These are phyloP conservation scores for Anisodus acutangulus DNA, from an alignment of 257 asterid genomes.

Conservation along the genomic window DNA sequence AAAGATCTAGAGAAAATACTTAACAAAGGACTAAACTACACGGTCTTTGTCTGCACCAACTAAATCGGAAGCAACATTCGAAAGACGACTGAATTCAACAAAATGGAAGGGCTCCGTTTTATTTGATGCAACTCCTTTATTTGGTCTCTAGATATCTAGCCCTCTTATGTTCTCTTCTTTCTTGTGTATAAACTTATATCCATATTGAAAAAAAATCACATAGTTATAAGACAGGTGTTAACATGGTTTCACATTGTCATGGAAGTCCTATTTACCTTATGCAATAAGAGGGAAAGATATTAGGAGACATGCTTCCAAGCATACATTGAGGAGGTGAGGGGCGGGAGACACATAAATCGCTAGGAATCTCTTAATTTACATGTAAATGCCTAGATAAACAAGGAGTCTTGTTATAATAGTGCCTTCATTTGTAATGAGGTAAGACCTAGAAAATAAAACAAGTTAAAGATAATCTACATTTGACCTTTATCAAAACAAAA, in stretches of 20 bases:
- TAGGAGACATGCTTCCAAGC: background rate
- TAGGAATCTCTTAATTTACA: background rate
- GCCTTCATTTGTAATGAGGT: background rate
- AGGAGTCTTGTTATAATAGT: background rate
- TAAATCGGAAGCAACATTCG: no score
- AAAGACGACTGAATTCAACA: background rate
- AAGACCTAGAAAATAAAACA: background rate
- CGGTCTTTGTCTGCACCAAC: background rate
- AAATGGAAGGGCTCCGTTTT: background rate
- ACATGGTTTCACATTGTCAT: slow-evolving; percentile 13
- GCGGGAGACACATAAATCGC: background rate
- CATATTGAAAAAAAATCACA: slow-evolving; percentile 19
- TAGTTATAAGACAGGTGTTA: background rate
- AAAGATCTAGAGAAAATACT: background rate
- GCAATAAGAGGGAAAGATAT: background rate
- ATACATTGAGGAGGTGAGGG: background rate
- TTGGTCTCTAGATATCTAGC: slow-evolving; percentile 5
- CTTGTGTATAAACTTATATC: background rate
- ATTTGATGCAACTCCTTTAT: slow-evolving; percentile 3
- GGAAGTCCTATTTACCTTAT: background rate
- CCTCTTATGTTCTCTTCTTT: slow-evolving; percentile 8
- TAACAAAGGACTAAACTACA: slow-evolving; percentile 20
- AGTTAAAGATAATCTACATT: background rate
- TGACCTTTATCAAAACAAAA: background rate
- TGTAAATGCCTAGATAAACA: slow-evolving; percentile 14